phyloP scores from a whole-genome alignment of 1,139 yeast species.

The Kodamaea fungicola region DNA sequence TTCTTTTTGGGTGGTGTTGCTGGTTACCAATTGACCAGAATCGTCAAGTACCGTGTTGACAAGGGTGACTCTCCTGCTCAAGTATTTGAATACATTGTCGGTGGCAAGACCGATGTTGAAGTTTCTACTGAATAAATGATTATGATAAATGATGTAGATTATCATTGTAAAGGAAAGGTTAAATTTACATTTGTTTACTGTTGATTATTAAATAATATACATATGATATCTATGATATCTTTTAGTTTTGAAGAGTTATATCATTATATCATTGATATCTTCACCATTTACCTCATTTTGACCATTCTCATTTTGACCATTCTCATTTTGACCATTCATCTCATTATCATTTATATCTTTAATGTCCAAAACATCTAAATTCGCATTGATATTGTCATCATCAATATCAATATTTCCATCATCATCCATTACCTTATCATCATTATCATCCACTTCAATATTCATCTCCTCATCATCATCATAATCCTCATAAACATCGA shows the following conservation, averaged over 20 bases:
- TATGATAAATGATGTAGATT: too few species aligned
- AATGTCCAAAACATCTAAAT: slow-evolving; percentile 1
- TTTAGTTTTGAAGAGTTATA: too few species aligned
- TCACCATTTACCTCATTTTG: too few species aligned
- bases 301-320: too few species aligned
- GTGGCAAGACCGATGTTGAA: slow-evolving; percentile 35
- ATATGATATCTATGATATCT: too few species aligned
- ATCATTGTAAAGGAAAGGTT: too few species aligned
- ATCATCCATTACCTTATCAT: slow-evolving; percentile 7
- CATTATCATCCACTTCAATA: slow-evolving; percentile 10
- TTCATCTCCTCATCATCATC: slow-evolving; percentile 12
- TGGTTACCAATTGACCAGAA: slow-evolving; percentile 74
- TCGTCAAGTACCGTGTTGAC: slow-evolving; percentile 57
- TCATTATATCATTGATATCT: too few species aligned
- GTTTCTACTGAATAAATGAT: slow-evolving; percentile 1
- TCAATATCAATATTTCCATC: slow-evolving; percentile 11
- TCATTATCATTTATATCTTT: slow-evolving; percentile 9
- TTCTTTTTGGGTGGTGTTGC: slow-evolving; percentile 92
- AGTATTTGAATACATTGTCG: slow-evolving; percentile 54
- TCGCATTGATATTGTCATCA: slow-evolving; percentile 2
- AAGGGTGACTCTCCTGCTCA: slow-evolving; percentile 49
- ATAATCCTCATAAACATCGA: slow-evolving; percentile 14
- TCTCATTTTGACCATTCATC: too few species aligned
- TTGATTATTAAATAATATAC: too few species aligned
- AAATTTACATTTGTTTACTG: too few species aligned